phyloP scores from a whole-genome alignment of 2,329 filamentous ascomycete genomes.

The Aspergillus persii region DNA sequence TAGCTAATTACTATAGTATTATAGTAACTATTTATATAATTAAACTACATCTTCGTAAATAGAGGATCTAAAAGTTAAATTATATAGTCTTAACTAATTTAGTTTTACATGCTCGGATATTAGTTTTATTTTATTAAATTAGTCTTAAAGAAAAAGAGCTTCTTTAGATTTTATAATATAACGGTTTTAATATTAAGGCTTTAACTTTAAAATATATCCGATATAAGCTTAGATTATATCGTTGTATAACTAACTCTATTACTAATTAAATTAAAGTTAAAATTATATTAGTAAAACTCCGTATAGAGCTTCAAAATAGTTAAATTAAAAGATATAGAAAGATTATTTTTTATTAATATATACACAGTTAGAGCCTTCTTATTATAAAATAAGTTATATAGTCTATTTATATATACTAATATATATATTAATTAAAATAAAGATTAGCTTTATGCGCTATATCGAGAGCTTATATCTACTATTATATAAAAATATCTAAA shows the following conservation, averaged over 20 bases:
- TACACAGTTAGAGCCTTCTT: constrained; percentile 12
- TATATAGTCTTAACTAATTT: too few relatives aligned
- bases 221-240: constrained; percentile 6
- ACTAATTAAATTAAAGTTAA: constrained; percentile 1
- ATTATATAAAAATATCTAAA: constrained; percentile 4
- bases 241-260: constrained; percentile 8
- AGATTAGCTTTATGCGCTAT: constrained; percentile 14
- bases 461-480: constrained; percentile 5
- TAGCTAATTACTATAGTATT: too few relatives aligned
- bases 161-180: constrained; percentile 9
- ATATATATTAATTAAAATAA: background rate
- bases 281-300: too few relatives aligned
- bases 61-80: too few relatives aligned
- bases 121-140: constrained; percentile 13
- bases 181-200: constrained; percentile 11
- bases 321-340: constrained; percentile 14
- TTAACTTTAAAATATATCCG: constrained; percentile 10
- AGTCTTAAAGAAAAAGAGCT: constrained; percentile 14
- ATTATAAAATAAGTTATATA: background rate
- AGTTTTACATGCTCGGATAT: too few relatives aligned
- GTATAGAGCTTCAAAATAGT: constrained; percentile 11
- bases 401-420: background rate
- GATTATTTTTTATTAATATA: constrained; percentile 12
- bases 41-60: too few relatives aligned
- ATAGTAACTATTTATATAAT: too few relatives aligned